A percentile compares a stretch with the other conserved stretches of the same genome.
Conservation (phyloP, 2,329 filamentous ascomycete species). For the Diaporthe velutina region DNA sequence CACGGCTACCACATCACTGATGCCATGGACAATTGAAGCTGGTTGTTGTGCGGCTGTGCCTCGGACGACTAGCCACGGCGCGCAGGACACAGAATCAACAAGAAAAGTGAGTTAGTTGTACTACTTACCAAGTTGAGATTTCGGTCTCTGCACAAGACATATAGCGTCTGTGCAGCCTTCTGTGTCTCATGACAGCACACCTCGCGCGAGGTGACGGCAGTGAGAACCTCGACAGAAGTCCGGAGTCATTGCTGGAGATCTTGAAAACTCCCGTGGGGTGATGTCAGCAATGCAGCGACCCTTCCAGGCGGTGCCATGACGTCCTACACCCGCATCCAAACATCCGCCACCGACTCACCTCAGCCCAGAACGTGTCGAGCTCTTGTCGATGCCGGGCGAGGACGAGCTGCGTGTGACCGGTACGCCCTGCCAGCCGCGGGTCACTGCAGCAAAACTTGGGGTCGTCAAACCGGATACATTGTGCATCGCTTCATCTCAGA, state of each 20-base stretch:
- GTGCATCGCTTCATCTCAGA: background rate
- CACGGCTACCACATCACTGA: background rate
- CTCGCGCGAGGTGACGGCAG: background rate
- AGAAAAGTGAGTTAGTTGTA: background rate
- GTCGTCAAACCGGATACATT: background rate
- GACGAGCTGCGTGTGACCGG: background rate
- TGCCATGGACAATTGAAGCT: background rate
- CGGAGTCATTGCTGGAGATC: too few relatives aligned
- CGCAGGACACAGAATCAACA: background rate
- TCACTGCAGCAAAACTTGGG: constrained; percentile 16
- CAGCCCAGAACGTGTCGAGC: constrained; percentile 20
- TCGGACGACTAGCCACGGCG: background rate
- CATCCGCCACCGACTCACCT: background rate
- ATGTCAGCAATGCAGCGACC: constrained; percentile 22
- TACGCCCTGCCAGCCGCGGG: background rate
- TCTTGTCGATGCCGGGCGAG: constrained; percentile 22
- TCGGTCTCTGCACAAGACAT: background rate
- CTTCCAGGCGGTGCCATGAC: background rate
- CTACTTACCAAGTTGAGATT: background rate
- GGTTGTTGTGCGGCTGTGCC: background rate
- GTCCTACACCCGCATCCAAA: background rate
- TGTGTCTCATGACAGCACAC: constrained; percentile 17
- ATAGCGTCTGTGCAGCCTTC: background rate
- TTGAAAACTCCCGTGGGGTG: background rate
- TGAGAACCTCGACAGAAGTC: background rate